Base-by-base conservation (phyloP, 2,329 filamentous ascomycete genomes). In the Xylariomycetidae sp. region DNA sequence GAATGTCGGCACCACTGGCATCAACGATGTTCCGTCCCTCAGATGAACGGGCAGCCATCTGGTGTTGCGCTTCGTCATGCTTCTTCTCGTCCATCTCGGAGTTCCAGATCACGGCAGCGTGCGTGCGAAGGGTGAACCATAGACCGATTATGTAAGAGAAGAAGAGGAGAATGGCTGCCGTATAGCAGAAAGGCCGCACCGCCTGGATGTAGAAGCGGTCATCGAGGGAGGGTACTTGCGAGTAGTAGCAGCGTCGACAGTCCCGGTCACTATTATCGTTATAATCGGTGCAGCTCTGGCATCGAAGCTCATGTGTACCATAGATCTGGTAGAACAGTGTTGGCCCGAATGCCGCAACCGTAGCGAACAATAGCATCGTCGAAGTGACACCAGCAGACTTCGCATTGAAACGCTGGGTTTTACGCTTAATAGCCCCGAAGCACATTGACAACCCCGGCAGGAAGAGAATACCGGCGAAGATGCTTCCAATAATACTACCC, bases 321-420 rank as follows among this genome's bases (percentile, higher is more conserved):
- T 97, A 97, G 43, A 98, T 95, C 56, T 98, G 90, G 63, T 97
- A 98, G 64, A 98, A 98, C 11, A 98, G 67, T 0, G 92, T 98
- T 3, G 92, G 92, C 1, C 90, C 85, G 61, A 98, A 98, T 7
- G 90, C 88, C 41, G 86, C 90, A 49, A 98, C 92, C 25, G 94
- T 85, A 16, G 92, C 90, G 57, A 98, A 98, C 8, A 98, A 72
- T 36, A 98, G 67, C 92, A 98, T 98, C 0, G 92, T 98, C 3
- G 89, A 96, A 1, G 90, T 97, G 20, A 97, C 92, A 56, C 92
- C 88, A 18, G 92, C 92, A 20, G 90, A 97, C 53, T 83, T 88
- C 43, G 92, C 89, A 56, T 98, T 98, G 73, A 98, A 98, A 26
- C 92, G 82, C 58, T 98, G 92, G 1, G 92, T 98, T 67, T 98